Conservation (phyloP, 139 green algal genomes). For the Volvox africanus region DNA sequence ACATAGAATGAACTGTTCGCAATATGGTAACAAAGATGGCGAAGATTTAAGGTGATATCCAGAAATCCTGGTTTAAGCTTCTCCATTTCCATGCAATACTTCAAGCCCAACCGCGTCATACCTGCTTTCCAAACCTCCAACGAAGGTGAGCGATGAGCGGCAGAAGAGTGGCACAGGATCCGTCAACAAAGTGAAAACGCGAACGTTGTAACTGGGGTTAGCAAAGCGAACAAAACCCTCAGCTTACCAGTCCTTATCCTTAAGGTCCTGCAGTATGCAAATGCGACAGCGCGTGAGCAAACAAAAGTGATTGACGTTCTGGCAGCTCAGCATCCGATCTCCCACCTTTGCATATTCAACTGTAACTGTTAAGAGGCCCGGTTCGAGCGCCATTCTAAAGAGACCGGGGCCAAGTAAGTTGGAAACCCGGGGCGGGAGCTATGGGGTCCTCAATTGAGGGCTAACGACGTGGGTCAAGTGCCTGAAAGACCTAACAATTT, state of each 20-base stretch:
- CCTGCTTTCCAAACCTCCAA: slow-evolving; percentile 47
- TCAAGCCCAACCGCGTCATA: background rate
- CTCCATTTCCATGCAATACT: too few relatives aligned
- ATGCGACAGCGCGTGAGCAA: background rate
- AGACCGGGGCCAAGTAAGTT: background rate
- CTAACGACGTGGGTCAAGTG: too few relatives aligned
- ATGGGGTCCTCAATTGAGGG: too few relatives aligned
- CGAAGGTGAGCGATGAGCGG: background rate
- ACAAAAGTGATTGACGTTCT: background rate
- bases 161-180: background rate
- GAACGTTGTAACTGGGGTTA: background rate
- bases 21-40: too few relatives aligned
- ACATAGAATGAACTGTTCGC: too few relatives aligned
- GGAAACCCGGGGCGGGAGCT: too few relatives aligned
- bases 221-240: background rate
- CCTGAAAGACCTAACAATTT: too few relatives aligned
- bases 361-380: background rate
- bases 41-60: too few relatives aligned
- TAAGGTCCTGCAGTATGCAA: slow-evolving; percentile 11
- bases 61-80: too few relatives aligned
- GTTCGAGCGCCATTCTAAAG: slow-evolving; percentile 29
- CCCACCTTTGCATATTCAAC: slow-evolving; percentile 46
- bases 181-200: background rate
- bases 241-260: slow-evolving; percentile 42
- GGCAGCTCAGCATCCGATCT: background rate